Evolutionary conservation across 805 yeast species (phyloP).

Genomic region (Candida taoyuanica): DNA sequence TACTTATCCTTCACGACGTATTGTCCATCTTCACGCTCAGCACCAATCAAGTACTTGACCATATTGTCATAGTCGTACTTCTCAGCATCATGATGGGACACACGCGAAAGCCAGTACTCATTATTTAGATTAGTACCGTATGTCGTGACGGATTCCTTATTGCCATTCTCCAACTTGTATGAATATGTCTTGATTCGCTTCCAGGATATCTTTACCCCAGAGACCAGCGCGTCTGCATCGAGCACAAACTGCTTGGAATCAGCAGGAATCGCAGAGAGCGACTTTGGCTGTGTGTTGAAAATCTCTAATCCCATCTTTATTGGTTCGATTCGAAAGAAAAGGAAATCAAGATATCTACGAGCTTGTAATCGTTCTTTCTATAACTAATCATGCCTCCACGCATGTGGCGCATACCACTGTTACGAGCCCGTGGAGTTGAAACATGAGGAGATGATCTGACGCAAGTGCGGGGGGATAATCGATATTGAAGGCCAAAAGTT

Average conservation of each 20-base stretch:
- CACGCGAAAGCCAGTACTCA: constrained; percentile 34
- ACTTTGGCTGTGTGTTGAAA: constrained; percentile 8
- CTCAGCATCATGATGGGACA: constrained; percentile 23
- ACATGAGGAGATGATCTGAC: too few relatives aligned
- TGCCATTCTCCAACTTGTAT: constrained; percentile 25
- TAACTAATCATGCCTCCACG: too few relatives aligned
- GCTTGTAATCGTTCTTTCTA: too few relatives aligned
- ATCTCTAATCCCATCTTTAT: background rate
- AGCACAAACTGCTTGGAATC: constrained; percentile 17
- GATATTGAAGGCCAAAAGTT: too few relatives aligned
- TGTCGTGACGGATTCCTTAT: constrained; percentile 29
- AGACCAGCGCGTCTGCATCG: constrained; percentile 26
- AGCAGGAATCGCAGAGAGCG: constrained; percentile 16
- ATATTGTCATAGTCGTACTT: constrained; percentile 25
- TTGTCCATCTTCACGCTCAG: constrained; percentile 13
- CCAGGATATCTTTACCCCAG: constrained; percentile 26
- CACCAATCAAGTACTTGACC: constrained; percentile 29
- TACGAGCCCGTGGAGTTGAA: too few relatives aligned
- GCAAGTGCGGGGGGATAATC: background rate
- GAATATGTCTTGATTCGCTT: constrained; percentile 30
- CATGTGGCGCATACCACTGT: background rate
- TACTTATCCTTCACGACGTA: constrained; percentile 23
- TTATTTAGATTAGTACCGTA: constrained; percentile 23
- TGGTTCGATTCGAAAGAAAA: background rate
- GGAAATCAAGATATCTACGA: too few relatives aligned